Conservation (phyloP, 2,329 filamentous ascomycete species). For the Chrysoporthe austroafricana region DNA sequence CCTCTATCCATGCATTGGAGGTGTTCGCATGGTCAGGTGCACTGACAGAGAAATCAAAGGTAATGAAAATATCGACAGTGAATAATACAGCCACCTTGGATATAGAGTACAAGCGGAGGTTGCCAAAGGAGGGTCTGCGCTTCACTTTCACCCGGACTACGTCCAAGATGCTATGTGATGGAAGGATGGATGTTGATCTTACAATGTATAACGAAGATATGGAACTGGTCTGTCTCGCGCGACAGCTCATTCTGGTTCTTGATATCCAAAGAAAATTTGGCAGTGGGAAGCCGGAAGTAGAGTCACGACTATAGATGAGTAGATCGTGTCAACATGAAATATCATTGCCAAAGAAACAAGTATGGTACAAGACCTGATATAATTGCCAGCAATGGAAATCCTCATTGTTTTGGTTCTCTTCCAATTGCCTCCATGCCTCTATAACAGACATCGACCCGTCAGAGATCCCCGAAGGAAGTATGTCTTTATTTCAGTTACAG, state of each 20-base stretch:
- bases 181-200: constrained; percentile 33
- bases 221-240: constrained; percentile 31
- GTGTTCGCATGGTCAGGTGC: too few species aligned
- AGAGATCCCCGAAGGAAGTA: too few species aligned
- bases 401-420: too few species aligned
- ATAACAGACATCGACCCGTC: too few species aligned
- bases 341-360: too few species aligned
- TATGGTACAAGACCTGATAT: too few species aligned
- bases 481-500: too few species aligned
- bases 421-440: too few species aligned
- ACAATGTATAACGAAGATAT: constrained; percentile 33
- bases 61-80: constrained; percentile 16
- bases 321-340: background rate
- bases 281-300: background rate
- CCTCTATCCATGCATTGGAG: background rate
- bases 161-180: constrained; percentile 32
- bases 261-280: constrained; percentile 32
- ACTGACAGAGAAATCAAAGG: background rate
- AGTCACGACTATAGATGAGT: background rate
- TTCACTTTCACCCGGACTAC: constrained; percentile 33
- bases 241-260: constrained; percentile 32
- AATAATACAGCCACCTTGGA: constrained; percentile 34
- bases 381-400: too few species aligned
- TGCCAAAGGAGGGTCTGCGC: constrained; percentile 32
- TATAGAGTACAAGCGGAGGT: constrained; percentile 35